These are phyloP conservation scores for Wickerhamiella hasegawae DNA, from an alignment of 805 yeast genomes.

Conservation along the genomic window DNA sequence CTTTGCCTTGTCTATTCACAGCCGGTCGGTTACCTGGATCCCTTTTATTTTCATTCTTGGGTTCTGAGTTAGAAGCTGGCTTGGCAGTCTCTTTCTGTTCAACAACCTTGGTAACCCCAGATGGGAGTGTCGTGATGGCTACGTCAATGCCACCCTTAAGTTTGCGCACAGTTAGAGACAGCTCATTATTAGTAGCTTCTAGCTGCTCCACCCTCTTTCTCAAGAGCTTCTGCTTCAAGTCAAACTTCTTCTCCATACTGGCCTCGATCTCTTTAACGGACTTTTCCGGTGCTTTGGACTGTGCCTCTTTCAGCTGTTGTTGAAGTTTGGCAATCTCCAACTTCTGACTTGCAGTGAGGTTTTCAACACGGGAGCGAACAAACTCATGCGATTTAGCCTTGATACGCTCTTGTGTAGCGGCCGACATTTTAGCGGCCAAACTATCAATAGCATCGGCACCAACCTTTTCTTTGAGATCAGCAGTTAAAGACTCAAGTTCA, in stretches of 20 bases:
- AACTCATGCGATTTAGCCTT: conserved; percentile 10
- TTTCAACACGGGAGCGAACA: conserved; percentile 7
- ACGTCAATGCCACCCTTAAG: conserved; percentile 12
- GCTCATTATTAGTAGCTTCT: conserved; percentile 24
- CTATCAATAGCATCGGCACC: conserved; percentile 3
- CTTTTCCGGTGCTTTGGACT: conserved; percentile 2
- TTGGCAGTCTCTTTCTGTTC: no score
- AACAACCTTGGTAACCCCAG: conserved; percentile 7
- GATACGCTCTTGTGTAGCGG: conserved; percentile 10
- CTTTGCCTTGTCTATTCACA: not conserved
- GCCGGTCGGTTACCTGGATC: not conserved
- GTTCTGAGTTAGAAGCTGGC: no score
- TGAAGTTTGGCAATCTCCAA: not conserved
- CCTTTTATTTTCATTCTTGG: not conserved
- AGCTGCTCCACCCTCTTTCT: conserved; percentile 37
- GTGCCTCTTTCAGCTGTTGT: not conserved
- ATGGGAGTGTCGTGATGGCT: conserved; percentile 3
- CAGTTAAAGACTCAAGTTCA: conserved; percentile 5
- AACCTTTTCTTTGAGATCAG: conserved; percentile 3
- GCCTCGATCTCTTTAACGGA: conserved; percentile 6
- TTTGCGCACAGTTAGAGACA: conserved; percentile 10
- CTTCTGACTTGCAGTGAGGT: conserved; percentile 8
- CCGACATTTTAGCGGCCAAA: conserved; percentile 8
- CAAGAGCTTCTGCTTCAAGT: conserved; percentile 27
- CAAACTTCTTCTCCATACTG: conserved; percentile 11